Conservation (phyloP, 2,329 filamentous ascomycete genomes). For the Cylindrodendrum hubeiense region DNA sequence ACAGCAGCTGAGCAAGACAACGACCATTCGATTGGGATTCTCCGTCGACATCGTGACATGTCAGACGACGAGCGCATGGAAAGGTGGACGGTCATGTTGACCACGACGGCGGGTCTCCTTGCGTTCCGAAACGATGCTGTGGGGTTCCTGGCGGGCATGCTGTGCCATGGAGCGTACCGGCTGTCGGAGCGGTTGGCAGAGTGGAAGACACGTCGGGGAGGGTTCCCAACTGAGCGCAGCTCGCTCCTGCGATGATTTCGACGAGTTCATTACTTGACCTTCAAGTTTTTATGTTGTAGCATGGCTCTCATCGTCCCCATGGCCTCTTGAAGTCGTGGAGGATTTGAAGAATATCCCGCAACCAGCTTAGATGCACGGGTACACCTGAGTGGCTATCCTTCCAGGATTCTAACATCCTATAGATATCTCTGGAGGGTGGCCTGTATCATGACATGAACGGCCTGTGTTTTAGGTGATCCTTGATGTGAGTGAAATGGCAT, state of each 20-base stretch:
- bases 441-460: neutral
- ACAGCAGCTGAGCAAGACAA: slow-evolving; percentile 54
- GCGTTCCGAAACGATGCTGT: slow-evolving; percentile 92
- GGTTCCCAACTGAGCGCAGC: slow-evolving; percentile 44
- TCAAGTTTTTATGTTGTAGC: neutral
- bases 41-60: slow-evolving; percentile 63
- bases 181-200: slow-evolving; percentile 58
- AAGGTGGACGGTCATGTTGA: slow-evolving; percentile 90
- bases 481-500: neutral
- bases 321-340: neutral
- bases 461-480: neutral
- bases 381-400: neutral
- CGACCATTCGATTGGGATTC: slow-evolving; percentile 43
- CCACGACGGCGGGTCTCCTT: slow-evolving; percentile 84
- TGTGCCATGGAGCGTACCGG: slow-evolving; percentile 79
- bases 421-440: neutral
- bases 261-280: neutral
- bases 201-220: slow-evolving; percentile 46
- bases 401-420: neutral
- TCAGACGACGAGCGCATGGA: slow-evolving; percentile 77
- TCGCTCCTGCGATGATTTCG: slow-evolving; percentile 47
- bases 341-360: neutral
- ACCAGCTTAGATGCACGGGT: neutral
- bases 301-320: neutral
- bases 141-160: slow-evolving; percentile 85